Conservation (phyloP, 2,329 filamentous ascomycete species). For the Ascocoryne sarcoides region DNA sequence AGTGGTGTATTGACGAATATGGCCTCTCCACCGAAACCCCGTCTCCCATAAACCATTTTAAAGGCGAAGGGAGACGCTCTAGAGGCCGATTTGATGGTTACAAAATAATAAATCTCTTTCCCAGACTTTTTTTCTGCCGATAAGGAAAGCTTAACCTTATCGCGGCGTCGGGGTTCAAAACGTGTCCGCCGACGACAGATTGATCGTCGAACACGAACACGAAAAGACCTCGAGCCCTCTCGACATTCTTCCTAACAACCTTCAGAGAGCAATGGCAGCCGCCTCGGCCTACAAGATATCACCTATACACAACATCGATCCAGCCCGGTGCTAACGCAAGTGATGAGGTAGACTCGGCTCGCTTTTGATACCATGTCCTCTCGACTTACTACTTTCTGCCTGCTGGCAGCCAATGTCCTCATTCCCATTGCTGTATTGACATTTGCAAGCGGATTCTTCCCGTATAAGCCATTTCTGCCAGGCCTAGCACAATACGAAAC, state of each 20-base stretch:
- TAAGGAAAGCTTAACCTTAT: slow-evolving; percentile 3
- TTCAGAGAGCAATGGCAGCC: not conserved
- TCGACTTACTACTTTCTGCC: slow-evolving; percentile 22
- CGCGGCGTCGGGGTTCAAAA: slow-evolving; percentile 3
- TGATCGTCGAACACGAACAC: not conserved
- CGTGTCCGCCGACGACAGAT: slow-evolving; percentile 13
- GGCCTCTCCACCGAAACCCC: too few relatives aligned
- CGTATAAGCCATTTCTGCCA: slow-evolving; percentile 88
- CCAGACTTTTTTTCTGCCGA: slow-evolving; percentile 4
- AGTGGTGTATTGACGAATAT: too few relatives aligned
- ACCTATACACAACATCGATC: not conserved
- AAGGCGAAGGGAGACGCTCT: too few relatives aligned
- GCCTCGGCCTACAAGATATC: not conserved
- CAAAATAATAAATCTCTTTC: too few relatives aligned
- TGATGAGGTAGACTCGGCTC: slow-evolving; percentile 5
- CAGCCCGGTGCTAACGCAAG: slow-evolving; percentile 3
- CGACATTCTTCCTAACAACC: not conserved
- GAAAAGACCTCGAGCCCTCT: not conserved
- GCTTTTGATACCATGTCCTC: slow-evolving; percentile 19
- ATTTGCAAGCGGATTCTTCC: slow-evolving; percentile 91
- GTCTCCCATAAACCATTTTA: too few relatives aligned
- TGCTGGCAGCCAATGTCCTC: slow-evolving; percentile 64
- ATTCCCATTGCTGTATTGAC: slow-evolving; percentile 65
- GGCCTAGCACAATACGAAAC: slow-evolving; percentile 66
- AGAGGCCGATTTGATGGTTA: too few relatives aligned